Base-by-base conservation (phyloP, 495 filamentous ascomycete species). In the Podospora tetraspora region DNA sequence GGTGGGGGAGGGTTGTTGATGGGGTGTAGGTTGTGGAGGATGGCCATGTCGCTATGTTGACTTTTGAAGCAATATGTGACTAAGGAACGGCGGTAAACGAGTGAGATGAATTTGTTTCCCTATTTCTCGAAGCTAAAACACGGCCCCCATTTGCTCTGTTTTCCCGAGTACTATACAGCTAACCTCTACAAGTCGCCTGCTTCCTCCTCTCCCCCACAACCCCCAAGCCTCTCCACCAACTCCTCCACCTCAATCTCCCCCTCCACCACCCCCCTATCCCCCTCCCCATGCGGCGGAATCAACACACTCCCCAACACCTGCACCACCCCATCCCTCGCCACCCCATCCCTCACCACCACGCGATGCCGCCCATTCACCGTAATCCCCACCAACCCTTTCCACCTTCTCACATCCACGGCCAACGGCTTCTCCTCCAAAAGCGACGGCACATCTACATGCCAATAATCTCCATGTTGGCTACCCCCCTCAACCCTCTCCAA, bases 301-400 rank as follows among this genome's bases (percentile, higher is more conserved):
- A 96, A 75, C 1, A 96, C 87, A 60, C 81, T 81, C 58, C 82
- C 79, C 9, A 94, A 78, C 57, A 92, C 87, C 69, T 96, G 93
- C 32, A 94, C 80, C 32, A 91, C 90, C 43, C 93, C 93, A 78
- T 96, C 89, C 30, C 75, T 80, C 1, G 88, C 89, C 58, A 92
- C 72, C 10, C 84, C 89, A 77, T 96, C 91, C 73, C 86, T 77
- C 22, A 90, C 76, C 3, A 79, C 78, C 3, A 94, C 87, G 8
- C 70, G 75, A 6, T 79, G 77, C 64, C 85, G 88, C 21, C 87
- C 91, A 77, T 96, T 94, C 68, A 95, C 81, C 78, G 84, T 85
- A 43, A 96, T 89, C 12, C 68, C 81, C 62, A 90, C 83, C 64
- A 87, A 87, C 22, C 87, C 82, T 30, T 82, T 86, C 71, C 82